Conservation (phyloP, 1,284 basidiomycete species). For the Sporisorium reilianum region DNA sequence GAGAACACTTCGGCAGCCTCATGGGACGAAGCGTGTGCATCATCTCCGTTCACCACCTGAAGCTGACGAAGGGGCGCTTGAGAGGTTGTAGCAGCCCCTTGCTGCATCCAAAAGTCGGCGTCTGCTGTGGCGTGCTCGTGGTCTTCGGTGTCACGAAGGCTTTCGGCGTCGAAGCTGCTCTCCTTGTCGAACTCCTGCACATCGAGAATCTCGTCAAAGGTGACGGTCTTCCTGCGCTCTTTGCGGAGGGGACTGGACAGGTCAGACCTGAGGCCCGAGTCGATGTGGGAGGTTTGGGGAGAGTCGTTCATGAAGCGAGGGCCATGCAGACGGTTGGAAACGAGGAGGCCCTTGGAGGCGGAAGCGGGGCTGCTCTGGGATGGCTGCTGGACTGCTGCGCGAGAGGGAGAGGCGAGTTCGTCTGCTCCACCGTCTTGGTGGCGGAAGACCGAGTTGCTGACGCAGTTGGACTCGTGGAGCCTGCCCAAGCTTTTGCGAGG, state of each 20-base stretch:
- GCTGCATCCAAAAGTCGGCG: constrained; percentile 29
- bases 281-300: constrained; percentile 9
- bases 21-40: constrained; percentile 8
- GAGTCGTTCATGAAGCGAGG: constrained; percentile 71
- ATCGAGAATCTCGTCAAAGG: constrained; percentile 85
- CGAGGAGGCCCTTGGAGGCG: constrained; percentile 77
- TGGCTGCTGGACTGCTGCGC: constrained; percentile 4
- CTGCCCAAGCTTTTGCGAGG: constrained; percentile 55
- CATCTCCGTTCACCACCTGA: constrained; percentile 44
- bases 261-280: constrained; percentile 1
- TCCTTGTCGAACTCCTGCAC: constrained; percentile 77
- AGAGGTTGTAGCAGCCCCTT: background rate
- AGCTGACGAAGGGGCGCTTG: constrained; percentile 16
- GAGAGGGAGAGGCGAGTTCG: constrained; percentile 29
- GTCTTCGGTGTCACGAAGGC: constrained; percentile 36
- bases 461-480: constrained; percentile 53
- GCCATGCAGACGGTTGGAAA: constrained; percentile 83
- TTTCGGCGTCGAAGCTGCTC: constrained; percentile 59
- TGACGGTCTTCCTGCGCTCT: constrained; percentile 76
- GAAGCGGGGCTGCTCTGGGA: constrained; percentile 8
- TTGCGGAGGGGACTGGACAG: constrained; percentile 15
- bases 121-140: constrained; percentile 18
- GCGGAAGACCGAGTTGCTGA: constrained; percentile 75
- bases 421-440: constrained; percentile 62
- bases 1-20: constrained; percentile 20